Base-by-base conservation (phyloP, 139 green algal species). In the Marvania coccoides region DNA sequence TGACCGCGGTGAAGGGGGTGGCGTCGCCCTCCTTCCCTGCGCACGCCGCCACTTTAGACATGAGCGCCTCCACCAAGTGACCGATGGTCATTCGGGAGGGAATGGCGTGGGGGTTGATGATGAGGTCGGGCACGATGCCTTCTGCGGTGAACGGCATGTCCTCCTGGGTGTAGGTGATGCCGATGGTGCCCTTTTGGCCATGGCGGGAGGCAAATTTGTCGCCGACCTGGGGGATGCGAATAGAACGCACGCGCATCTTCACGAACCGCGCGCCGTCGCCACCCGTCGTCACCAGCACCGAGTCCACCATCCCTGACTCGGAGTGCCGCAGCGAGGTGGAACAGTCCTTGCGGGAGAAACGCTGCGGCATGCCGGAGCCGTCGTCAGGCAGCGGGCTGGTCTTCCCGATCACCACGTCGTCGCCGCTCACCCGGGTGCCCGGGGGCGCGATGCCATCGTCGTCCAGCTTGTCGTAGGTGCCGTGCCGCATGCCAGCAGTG, bases 31-130 rank as follows among this genome's bases (percentile, higher is more conserved):
- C 91, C 61, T 88, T 85, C 38, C 93, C 93, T 63, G 90, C 65
- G 45, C 85, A 71, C 1, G 83, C 63, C 28, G 90, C 91, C 35
- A 98, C 91, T 79, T 98, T 98, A 81, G 80, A 85, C 90, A 98
- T 96, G 24, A 98, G 76, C 45, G 86, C 91, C 83, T 98, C 93
- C n/a, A 98, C 87, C 66, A 99, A 77, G 69, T 99, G 95, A 0
- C 94, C 95, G 62, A 99, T 98, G 68, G 95, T 99, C 95, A 99
- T 99, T 70, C 95, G 95, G 7, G 83, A 95, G 35, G 95, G 95
- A 69, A 99, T 98, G 70, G 94, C 95, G 72, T 98, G 93, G 12
- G 93, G 93, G 81, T 98, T 98, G 71, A 98, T 92, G 78, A 98
- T 97, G 65, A 98, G 86, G 83, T 98, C 93, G 6, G 93, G 93